Evolutionary conservation across 129 eudicot species (phyloP), one percentile per base, ranked within the genome.

Genomic region (Flaveria linearis): DNA sequence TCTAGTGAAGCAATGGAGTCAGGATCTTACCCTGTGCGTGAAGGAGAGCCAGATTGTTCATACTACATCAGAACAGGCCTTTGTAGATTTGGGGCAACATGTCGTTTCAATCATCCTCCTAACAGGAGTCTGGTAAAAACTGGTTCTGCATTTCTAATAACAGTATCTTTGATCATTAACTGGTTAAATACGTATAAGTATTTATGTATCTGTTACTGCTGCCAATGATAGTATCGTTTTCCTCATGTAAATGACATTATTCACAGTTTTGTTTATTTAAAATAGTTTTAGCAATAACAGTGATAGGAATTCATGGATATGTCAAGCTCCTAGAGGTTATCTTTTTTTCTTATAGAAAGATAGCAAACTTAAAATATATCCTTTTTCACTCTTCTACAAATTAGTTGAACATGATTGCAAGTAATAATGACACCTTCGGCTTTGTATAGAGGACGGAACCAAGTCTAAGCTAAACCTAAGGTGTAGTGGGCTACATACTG

Each of bases 31-130:
- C 97, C 99, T 23, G 92, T 86, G 23, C 97, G 90, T 75, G 97
- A 94, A 69, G 97, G 97, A 71, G 98, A 93, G 83, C 98, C 88
- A 58, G 96, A 94, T 75, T 94, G 99, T 80, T 87, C 96, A 43
- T 94, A 87, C 82, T 94, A 91, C 81, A 86, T 91, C 80, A 84
- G 99, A 85, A 94, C 99, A 16, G 99, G 99, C 49, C 88, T 89
- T 51, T 94, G 99, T 82, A 86, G 97, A 80, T 94, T 89, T 83
- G 99, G 99, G 72, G 74, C 80, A 14, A 81, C 99, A 36, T 94
- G 99, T 83, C 87, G 99, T 66, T 94, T 94, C 72, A 94, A 94
- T 82, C 99, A 94, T 85, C 97, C 99, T 81, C 89, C 94, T 46
- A 89, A 94, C 84, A 83, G 99, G 78, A 80, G 85, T 77, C 91